A percentile compares a stretch with the other conserved stretches of the same genome.
phyloP scores from a whole-genome alignment of 441 rosid species.

The Eruca vesicaria region DNA sequence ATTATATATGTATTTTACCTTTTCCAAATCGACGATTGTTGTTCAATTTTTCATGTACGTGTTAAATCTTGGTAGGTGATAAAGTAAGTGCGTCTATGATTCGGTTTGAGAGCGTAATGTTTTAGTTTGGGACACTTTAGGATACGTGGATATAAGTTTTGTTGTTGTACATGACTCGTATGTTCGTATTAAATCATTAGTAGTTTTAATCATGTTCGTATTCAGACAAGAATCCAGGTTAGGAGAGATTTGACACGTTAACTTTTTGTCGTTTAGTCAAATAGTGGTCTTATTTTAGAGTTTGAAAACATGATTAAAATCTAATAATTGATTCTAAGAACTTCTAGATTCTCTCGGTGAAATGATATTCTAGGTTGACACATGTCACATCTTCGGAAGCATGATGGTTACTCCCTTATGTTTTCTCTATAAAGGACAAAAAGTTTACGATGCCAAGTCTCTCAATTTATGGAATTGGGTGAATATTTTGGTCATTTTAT shows the following conservation, averaged over 20 bases:
- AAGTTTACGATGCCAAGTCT: background rate
- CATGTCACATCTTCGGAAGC: conserved; percentile 10
- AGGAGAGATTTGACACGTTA: conserved; percentile 13
- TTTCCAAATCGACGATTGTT: background rate
- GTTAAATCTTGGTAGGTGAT: conserved; percentile 11
- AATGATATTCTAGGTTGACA: background rate
- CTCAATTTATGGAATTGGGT: background rate
- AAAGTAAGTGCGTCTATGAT: conserved; percentile 6
- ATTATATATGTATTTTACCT: background rate
- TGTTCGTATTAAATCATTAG: background rate
- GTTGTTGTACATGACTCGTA: background rate
- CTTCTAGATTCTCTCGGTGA: conserved; percentile 23
- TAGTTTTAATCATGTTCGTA: background rate
- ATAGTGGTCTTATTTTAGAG: background rate
- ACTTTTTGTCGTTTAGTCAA: background rate
- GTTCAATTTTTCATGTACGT: conserved; percentile 21
- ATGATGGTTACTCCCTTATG: conserved; percentile 14
- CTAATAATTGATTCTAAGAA: conserved; percentile 17
- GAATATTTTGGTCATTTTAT: background rate
- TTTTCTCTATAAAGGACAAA: background rate
- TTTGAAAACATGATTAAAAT: background rate
- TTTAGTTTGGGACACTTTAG: background rate
- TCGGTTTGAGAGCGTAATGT: conserved; percentile 3
- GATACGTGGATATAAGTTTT: background rate
- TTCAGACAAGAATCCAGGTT: conserved; percentile 23